Evolutionary conservation across 2,329 filamentous ascomycete species (phyloP).

Genomic region (Cytospora paraplurivora): DNA sequence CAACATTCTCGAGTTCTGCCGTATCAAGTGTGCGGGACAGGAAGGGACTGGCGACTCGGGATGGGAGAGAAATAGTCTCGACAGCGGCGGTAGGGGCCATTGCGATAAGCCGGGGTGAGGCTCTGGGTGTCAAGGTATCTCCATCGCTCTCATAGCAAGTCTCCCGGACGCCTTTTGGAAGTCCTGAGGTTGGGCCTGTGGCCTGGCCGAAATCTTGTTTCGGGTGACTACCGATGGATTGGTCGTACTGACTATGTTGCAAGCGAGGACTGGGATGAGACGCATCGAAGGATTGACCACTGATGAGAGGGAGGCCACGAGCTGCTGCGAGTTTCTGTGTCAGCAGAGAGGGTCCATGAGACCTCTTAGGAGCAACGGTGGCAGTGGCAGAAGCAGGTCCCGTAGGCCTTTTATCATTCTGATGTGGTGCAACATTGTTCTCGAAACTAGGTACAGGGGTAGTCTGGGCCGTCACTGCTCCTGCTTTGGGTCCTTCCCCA

Average conservation of each 20-base stretch:
- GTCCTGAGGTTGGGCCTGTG: constrained; percentile 29
- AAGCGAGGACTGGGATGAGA: constrained; percentile 24
- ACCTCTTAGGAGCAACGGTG: constrained; percentile 45
- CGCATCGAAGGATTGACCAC: constrained; percentile 22
- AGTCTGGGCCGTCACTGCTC: constrained; percentile 23
- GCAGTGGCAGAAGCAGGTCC: constrained; percentile 24
- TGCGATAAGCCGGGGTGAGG: constrained; percentile 36
- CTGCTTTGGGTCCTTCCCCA: constrained; percentile 21
- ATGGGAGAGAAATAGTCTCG: constrained; percentile 28
- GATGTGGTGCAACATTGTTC: constrained; percentile 28
- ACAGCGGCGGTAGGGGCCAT: constrained; percentile 24
- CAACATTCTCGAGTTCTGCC: constrained; percentile 39
- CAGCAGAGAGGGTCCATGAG: constrained; percentile 57
- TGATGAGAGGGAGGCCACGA: constrained; percentile 49
- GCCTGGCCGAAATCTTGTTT: constrained; percentile 23
- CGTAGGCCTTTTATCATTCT: constrained; percentile 28
- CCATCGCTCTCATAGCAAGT: constrained; percentile 37
- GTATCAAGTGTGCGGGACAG: constrained; percentile 33
- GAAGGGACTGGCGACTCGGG: constrained; percentile 18
- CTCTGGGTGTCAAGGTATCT: constrained; percentile 42
- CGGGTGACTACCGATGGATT: constrained; percentile 25
- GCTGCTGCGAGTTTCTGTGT: constrained; percentile 61
- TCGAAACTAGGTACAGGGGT: constrained; percentile 29
- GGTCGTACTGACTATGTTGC: constrained; percentile 23
- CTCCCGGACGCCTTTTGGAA: constrained; percentile 31